Base-by-base conservation (phyloP, 2,329 filamentous ascomycete genomes). In the Alternaria solani region DNA sequence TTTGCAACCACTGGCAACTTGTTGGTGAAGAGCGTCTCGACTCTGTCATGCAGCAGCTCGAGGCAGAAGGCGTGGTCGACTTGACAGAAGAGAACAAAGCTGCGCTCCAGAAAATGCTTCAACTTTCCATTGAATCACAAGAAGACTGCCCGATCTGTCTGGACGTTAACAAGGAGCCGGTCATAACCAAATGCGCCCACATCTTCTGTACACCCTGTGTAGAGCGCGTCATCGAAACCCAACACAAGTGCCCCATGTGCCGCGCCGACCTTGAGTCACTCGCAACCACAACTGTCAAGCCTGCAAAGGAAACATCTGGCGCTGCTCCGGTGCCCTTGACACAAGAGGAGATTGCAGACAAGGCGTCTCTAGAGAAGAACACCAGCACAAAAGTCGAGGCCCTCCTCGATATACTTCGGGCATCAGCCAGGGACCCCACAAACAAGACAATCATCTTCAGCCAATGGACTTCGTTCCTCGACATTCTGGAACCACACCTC, bases 1-100 rank as follows among this genome's bases (percentile, higher is more conserved):
- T 91, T 75, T 97, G 93, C 79, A 93, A 94, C 66, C 93, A 96
- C 75, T 96, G 92, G 92, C 89, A 90, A 8, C 85, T 97, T 11
- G 92, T 91, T 72, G 90, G 89, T 51, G 84, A 90, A 64, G 74
- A 76, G 32, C 88, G 91, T 12, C 84, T 96, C n/a, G 85, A 86
- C 9, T 87, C 88, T n/a, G 84, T 96, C 23, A 83, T 94, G 73
- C 82, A 86, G 20, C 81, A 91, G 2, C 83, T 96, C 2, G 89
- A 92, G 43, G 84, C 86, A 16, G 83, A 91, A 66, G 86, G 88
- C 48, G 82, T 89, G 1, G 89, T 96, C 0, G 83, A 86, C 0
- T 82, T 96, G 25, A 94, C 87, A 2, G 84, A 87, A 0, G 89
- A 93, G 75, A 96, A 94, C 71, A 81, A 86, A 23, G 84, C 84